Evolutionary conservation across 2,329 filamentous ascomycete genomes (phyloP).

Genomic region (Cordyceps cicadae): DNA sequence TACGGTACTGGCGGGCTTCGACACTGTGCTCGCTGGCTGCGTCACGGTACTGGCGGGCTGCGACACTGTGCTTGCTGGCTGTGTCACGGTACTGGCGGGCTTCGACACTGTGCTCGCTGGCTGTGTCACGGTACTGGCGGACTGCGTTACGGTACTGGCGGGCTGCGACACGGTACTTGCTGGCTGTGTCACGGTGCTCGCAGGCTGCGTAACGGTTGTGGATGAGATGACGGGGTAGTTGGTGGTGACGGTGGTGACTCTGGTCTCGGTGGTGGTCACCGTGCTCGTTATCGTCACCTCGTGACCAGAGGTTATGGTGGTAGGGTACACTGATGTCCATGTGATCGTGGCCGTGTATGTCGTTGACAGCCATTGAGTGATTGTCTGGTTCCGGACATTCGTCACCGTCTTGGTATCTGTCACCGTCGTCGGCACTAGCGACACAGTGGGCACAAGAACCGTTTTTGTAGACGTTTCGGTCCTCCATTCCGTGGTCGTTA

Average conservation of each 20-base stretch:
- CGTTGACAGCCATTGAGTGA: constrained; percentile 11
- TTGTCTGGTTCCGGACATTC: background rate
- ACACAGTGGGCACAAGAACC: background rate
- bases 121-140: constrained; percentile 13
- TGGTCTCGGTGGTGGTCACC: constrained; percentile 8
- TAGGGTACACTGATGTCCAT: background rate
- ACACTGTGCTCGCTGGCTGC: constrained; percentile 12
- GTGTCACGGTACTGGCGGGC: constrained; percentile 13
- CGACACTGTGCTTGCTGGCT: constrained; percentile 12
- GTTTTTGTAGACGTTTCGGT: constrained; percentile 9
- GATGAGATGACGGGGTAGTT: constrained; percentile 25
- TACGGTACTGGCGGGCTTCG: constrained; percentile 13
- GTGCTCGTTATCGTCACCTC: background rate
- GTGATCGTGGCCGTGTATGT: background rate
- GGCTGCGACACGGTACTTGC: constrained; percentile 13
- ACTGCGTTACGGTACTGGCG: constrained; percentile 13
- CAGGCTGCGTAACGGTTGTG: constrained; percentile 16
- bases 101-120: constrained; percentile 12
- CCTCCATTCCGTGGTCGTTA: constrained; percentile 6
- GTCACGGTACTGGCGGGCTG: constrained; percentile 13
- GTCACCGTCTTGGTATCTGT: background rate
- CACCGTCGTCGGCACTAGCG: background rate
- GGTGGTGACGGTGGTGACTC: constrained; percentile 16
- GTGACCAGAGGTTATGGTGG: background rate
- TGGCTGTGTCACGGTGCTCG: background rate